Percentiles rank a stretch among this genome's conserved stretches.
phyloP scores from a whole-genome alignment of 2,329 filamentous ascomycete genomes.

The Phyllosticta citriasiana region DNA sequence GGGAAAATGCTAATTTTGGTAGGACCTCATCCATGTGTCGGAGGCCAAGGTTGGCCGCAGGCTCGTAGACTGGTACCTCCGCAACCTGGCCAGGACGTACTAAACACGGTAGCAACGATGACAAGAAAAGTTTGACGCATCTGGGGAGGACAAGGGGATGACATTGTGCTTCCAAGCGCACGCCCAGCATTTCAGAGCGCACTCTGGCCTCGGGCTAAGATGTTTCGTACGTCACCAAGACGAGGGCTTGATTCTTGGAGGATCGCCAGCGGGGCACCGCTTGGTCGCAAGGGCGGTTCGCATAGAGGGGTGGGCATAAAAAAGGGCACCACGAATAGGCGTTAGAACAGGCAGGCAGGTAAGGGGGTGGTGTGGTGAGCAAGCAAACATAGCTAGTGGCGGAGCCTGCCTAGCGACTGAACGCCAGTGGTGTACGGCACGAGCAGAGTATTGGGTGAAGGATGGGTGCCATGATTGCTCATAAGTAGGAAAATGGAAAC shows the following conservation, averaged over 20 bases:
- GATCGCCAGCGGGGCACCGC: not conserved
- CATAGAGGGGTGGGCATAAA: not conserved
- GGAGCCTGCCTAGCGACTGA: not conserved
- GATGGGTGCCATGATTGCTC: not conserved
- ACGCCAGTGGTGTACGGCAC: not conserved
- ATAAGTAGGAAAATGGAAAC: not conserved
- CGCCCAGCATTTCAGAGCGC: not conserved
- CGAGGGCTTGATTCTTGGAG: not conserved
- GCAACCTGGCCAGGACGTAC: constrained; percentile 93
- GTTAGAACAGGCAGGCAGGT: not conserved
- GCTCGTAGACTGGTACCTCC: constrained; percentile 97
- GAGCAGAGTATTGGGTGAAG: not conserved
- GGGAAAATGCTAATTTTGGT: constrained; percentile 15
- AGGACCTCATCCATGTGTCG: constrained; percentile 97
- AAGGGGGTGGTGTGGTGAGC: not conserved
- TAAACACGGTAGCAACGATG: constrained; percentile 33
- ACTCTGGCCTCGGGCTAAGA: not conserved
- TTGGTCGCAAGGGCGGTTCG: not conserved
- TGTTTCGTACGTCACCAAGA: not conserved
- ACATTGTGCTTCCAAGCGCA: not conserved
- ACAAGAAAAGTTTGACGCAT: not conserved
- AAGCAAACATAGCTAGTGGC: not conserved
- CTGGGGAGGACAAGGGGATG: not conserved
- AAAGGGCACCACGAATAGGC: not conserved
- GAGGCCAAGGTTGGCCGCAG: constrained; percentile 97